Conservation (phyloP, 176 grass and related monocot species). For the Microstegium vimineum region DNA sequence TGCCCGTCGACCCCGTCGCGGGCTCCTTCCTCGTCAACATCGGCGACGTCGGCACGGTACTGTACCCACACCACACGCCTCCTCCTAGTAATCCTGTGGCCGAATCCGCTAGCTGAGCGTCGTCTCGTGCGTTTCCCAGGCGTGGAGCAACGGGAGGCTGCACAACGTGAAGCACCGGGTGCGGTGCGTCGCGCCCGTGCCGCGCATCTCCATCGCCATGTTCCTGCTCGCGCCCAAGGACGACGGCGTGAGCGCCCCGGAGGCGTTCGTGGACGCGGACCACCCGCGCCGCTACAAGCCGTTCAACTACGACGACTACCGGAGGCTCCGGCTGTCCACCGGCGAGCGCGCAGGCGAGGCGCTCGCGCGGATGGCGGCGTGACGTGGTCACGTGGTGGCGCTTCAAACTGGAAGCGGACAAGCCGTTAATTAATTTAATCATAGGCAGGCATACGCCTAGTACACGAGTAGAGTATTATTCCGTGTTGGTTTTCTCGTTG, state of each 20-base stretch:
- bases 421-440: slow-evolving; percentile 13
- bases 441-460: neutral
- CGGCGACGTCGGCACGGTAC: slow-evolving; percentile 76
- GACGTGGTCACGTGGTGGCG: neutral
- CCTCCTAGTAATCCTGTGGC: neutral
- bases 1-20: slow-evolving; percentile 40
- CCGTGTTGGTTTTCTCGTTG: neutral
- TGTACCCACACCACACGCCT: neutral
- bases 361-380: slow-evolving; percentile 38
- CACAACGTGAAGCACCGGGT: slow-evolving; percentile 81
- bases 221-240: slow-evolving; percentile 84
- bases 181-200: slow-evolving; percentile 57
- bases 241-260: slow-evolving; percentile 54
- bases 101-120: neutral
- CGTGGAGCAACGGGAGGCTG: slow-evolving; percentile 78
- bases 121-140: slow-evolving; percentile 27
- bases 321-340: slow-evolving; percentile 53
- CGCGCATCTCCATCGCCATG: slow-evolving; percentile 71
- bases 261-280: slow-evolving; percentile 37
- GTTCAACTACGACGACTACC: slow-evolving; percentile 58
- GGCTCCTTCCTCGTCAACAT: slow-evolving; percentile 72
- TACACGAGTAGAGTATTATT: neutral
- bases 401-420: neutral
- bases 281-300: slow-evolving; percentile 53
- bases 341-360: slow-evolving; percentile 62